Evolutionary conservation across 1,284 basidiomycete genomes (phyloP), one percentile per base, ranked within the genome.

Genomic region (Boletus chippewaensis): DNA sequence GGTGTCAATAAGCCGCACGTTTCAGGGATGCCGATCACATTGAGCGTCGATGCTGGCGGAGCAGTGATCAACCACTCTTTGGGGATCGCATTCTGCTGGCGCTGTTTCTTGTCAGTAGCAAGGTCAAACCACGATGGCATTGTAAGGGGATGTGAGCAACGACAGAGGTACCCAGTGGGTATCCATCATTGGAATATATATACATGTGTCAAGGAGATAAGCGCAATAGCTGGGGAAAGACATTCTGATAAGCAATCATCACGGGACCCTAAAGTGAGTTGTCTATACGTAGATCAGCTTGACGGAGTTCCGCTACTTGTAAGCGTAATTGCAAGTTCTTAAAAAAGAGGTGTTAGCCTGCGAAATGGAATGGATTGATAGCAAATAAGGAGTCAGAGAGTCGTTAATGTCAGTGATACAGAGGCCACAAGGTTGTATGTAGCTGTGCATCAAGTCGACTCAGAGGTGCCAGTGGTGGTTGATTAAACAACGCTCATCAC

Each of bases 401-500:
- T 82, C 84, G 80, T 81, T 80, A 66, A 87, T 87, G 84, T 87
- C 84, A 87, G 78, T 80, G 77, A 80, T 70, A 69, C 75, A 71
- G 68, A 62, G 61, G 67, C 65, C 67, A 65, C 65, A 64, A 65
- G 63, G 22, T 3, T 7, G 22, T 24, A 24, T 24, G 20, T 66
- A 62, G 45, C 56, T 64, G 66, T 67, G 74, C 67, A 73, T 70
- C 76, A 80, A 67, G 76, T 88, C 83, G 81, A 87, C 85, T 87
- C 87, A 87, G 85, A 88, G 85, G 84, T 87, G 84, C 85, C 85
- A 88, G 79, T 77, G 50, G 64, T 76, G 81, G 83, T 84, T 80
- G 76, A 70, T 69, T 62, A 32, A 74, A 79, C 81, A 85, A 87
- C 84, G 77, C 85, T 88, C 85, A 76, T 88, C 86, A 79, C 76